Percentiles rank a stretch among this genome's conserved stretches.
Evolutionary conservation across 805 yeast species (phyloP).

Genomic region (Zygosaccharomyces siamensis): DNA sequence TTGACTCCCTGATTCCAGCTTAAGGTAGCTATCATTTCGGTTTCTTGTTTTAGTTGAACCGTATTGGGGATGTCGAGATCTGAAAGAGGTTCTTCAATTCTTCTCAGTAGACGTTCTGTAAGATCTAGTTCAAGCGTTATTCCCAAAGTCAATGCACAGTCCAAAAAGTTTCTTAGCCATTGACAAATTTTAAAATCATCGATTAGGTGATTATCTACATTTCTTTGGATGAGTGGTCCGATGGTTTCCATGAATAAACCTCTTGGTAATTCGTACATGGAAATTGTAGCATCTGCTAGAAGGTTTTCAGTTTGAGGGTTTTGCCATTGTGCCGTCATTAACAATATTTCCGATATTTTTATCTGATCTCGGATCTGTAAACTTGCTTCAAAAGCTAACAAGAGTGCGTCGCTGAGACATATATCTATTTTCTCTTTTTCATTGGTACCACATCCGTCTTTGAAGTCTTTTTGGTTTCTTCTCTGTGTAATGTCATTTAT

Average conservation of each 20-base stretch:
- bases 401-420: conserved; percentile 22
- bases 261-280: conserved; percentile 17
- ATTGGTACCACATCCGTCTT: conserved; percentile 10
- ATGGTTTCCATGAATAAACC: conserved; percentile 19
- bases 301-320: conserved; percentile 22
- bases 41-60: conserved; percentile 22
- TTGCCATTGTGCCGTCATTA: conserved; percentile 14
- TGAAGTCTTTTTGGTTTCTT: conserved; percentile 11
- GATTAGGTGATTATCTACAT: conserved; percentile 13
- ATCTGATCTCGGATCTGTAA: conserved; percentile 22
- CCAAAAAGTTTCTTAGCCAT: conserved; percentile 31
- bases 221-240: conserved; percentile 22
- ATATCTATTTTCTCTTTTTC: conserved; percentile 16
- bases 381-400: conserved; percentile 26
- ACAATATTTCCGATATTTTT: conserved; percentile 20
- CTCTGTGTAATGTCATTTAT: conserved; percentile 8
- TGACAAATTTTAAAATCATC: conserved; percentile 22
- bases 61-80: background rate
- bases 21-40: conserved; percentile 36
- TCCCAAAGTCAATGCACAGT: conserved; percentile 4
- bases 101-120: conserved; percentile 5
- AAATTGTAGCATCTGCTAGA: conserved; percentile 18
- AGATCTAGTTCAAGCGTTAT: background rate
- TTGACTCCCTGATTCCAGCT: conserved; percentile 41
- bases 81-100: conserved; percentile 1